Percentiles rank a stretch among this genome's conserved stretches.
These are phyloP conservation scores for Colletotrichum horii DNA, from an alignment of 2,329 filamentous ascomycete genomes.

Conservation along the genomic window DNA sequence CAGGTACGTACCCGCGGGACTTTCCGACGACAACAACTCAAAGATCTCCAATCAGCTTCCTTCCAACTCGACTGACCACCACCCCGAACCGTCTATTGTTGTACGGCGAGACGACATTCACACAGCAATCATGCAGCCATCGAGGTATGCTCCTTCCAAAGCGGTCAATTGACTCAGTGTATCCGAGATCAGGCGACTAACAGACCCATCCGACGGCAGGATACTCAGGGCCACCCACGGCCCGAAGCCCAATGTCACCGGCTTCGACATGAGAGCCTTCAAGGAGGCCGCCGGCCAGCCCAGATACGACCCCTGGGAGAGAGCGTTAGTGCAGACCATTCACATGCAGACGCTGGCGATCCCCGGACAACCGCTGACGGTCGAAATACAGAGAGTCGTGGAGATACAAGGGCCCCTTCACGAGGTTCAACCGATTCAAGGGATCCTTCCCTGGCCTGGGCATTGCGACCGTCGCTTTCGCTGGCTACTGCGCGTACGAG, in stretches of 20 bases:
- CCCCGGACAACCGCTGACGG: constrained; percentile 8
- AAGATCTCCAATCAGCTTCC: constrained; percentile 22
- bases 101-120: constrained; percentile 18
- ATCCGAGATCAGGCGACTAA: not conserved
- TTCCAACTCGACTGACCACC: constrained; percentile 18
- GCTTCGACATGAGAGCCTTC: constrained; percentile 87
- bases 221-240: constrained; percentile 53
- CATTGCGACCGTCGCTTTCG: constrained; percentile 90
- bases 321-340: constrained; percentile 54
- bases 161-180: not conserved
- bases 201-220: constrained; percentile 30
- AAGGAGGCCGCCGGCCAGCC: constrained; percentile 70
- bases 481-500: constrained; percentile 88
- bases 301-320: constrained; percentile 71
- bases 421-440: constrained; percentile 88
- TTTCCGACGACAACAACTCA: constrained; percentile 22
- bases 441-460: constrained; percentile 87
- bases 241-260: constrained; percentile 79
- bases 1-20: constrained; percentile 16
- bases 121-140: constrained; percentile 32
- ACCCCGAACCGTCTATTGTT: constrained; percentile 6
- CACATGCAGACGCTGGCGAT: not conserved
- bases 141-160: constrained; percentile 25
- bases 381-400: constrained; percentile 77
- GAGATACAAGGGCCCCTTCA: constrained; percentile 91